These are phyloP conservation scores for Thielaviopsis euricoi DNA, from an alignment of 2,329 filamentous ascomycete species.

Conservation along the genomic window DNA sequence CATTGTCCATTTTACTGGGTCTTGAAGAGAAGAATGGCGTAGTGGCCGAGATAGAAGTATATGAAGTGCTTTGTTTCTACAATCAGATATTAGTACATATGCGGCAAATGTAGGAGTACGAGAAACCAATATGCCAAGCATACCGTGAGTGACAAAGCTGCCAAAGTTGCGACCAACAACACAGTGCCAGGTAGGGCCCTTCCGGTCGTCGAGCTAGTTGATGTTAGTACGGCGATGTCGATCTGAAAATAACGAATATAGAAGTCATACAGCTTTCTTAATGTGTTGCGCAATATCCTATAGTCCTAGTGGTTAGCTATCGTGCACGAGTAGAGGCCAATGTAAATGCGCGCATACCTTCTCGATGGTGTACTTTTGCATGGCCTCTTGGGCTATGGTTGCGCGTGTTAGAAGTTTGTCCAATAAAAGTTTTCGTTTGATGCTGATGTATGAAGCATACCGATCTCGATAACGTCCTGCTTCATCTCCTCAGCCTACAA, in stretches of 20 bases:
- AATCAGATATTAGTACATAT: background rate
- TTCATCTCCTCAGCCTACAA: conserved; percentile 90
- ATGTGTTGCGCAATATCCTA: conserved; percentile 93
- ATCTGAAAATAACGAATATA: background rate
- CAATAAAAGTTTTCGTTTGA: background rate
- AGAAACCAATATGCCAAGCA: conserved; percentile 15
- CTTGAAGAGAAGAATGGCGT: conserved; percentile 96
- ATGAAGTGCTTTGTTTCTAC: conserved; percentile 99
- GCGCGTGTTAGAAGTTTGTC: conserved; percentile 12
- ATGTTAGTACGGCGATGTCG: background rate
- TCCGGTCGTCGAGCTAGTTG: conserved; percentile 81
- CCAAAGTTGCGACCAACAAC: conserved; percentile 98
- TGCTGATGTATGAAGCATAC: conserved; percentile 37
- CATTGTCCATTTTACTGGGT: conserved; percentile 54
- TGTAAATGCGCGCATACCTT: conserved; percentile 26
- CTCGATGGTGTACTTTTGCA: conserved; percentile 45
- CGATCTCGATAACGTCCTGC: conserved; percentile 84
- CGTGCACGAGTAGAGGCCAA: background rate
- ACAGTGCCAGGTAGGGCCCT: conserved; percentile 98
- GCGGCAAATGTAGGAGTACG: background rate
- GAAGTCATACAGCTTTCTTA: conserved; percentile 59
- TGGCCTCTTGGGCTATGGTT: conserved; percentile 40
- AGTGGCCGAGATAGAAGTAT: conserved; percentile 98
- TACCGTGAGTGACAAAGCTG: conserved; percentile 96
- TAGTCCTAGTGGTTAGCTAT: background rate